phyloP scores from a whole-genome alignment of 768 basidiomycete species.

The Kwoniella mangroviensis region DNA sequence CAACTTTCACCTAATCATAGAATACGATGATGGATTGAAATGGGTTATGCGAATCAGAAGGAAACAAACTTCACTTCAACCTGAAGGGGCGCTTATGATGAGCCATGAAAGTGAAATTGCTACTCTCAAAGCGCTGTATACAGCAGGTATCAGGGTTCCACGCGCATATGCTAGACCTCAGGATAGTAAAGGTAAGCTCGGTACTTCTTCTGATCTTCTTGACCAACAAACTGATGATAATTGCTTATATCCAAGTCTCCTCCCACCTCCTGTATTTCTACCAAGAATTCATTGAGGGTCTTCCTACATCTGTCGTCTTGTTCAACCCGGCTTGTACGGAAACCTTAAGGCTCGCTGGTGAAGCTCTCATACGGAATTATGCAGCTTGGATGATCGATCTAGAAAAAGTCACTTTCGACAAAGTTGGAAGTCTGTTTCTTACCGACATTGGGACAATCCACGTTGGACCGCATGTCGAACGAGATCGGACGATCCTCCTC shows the following conservation, averaged over 20 bases:
- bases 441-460: too few species aligned
- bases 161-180: background rate
- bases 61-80: background rate
- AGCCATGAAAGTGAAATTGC: constrained; percentile 25
- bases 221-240: too few species aligned
- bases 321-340: too few species aligned
- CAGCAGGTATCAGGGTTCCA: constrained; percentile 15
- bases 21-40: constrained; percentile 26
- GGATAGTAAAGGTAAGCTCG: constrained; percentile 9
- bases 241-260: background rate
- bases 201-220: background rate
- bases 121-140: constrained; percentile 19
- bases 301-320: too few species aligned
- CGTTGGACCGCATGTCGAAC: background rate
- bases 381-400: constrained; percentile 19
- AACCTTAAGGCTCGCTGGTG: too few species aligned
- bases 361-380: too few species aligned
- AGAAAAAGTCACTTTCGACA: constrained; percentile 7
- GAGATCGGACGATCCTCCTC: background rate
- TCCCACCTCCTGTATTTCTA: constrained; percentile 7
- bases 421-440: constrained; percentile 14
- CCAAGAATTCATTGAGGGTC: constrained; percentile 8
- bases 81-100: background rate
- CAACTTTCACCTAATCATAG: constrained; percentile 24
- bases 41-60: constrained; percentile 30